Conservation (phyloP, 352 stramenopile species). For the Globisporangium acanthophoron region DNA sequence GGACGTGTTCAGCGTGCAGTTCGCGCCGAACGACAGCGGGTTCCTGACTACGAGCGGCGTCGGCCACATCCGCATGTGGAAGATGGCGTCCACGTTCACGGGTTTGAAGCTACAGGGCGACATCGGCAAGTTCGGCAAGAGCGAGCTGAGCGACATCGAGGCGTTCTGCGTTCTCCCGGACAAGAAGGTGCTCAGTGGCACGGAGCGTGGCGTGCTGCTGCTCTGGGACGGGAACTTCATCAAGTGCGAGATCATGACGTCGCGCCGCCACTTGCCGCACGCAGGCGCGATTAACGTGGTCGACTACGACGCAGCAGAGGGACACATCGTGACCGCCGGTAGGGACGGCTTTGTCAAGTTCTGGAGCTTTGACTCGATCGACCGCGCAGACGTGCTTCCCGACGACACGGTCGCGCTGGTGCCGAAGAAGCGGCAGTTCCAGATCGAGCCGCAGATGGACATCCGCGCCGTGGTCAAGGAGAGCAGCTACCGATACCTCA, state of each 20-base stretch:
- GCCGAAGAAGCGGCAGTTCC: slow-evolving; percentile 51
- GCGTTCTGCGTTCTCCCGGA: slow-evolving; percentile 93
- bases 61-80: slow-evolving; percentile 94
- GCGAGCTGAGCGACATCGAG: slow-evolving; percentile 91
- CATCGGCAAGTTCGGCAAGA: slow-evolving; percentile 95
- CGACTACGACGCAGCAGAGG: slow-evolving; percentile 38
- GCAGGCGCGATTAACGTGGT: slow-evolving; percentile 68
- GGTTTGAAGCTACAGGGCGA: slow-evolving; percentile 94
- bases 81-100: slow-evolving; percentile 95
- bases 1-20: slow-evolving; percentile 91
- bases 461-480: slow-evolving; percentile 64
- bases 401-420: slow-evolving; percentile 80
- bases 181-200: slow-evolving; percentile 90
- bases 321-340: slow-evolving; percentile 61
- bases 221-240: slow-evolving; percentile 96
- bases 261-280: slow-evolving; percentile 64
- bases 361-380: slow-evolving; percentile 85
- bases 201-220: slow-evolving; percentile 81
- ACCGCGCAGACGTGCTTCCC: slow-evolving; percentile 77
- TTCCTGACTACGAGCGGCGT: slow-evolving; percentile 91
- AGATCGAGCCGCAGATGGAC: slow-evolving; percentile 50
- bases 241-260: slow-evolving; percentile 88
- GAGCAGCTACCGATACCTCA: slow-evolving; percentile 32
- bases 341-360: slow-evolving; percentile 88
- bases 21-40: slow-evolving; percentile 83